Base-by-base conservation (phyloP, 2,329 filamentous ascomycete species). In the Penicillium psychrosexuale region DNA sequence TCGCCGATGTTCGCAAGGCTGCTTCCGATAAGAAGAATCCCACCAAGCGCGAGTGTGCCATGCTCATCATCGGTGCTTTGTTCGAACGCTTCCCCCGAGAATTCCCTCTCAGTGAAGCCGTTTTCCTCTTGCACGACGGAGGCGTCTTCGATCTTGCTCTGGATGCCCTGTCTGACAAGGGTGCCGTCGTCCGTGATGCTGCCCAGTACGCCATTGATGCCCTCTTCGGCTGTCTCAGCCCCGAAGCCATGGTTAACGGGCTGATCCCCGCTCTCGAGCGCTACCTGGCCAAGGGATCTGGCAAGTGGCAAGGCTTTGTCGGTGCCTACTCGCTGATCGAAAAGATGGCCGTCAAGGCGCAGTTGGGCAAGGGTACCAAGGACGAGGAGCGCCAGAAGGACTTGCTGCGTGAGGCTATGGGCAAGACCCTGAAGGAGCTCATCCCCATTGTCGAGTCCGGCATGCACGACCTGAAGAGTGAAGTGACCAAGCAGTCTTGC, bases 271-370 rank as follows among this genome's bases (percentile, higher is more conserved):
- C 84, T 15, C 78, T 99, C 38, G 76, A 80, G 59, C 76, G 81
- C 49, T 97, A 97, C 72, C 81, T 99, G 30, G 80, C 81, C 69
- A 95, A 91, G 77, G 85, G 84, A 69, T 89, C 91, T 15, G 92
- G 90, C 62, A 99, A 99, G 77, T 99, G 94, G 94, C 94, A 99
- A 77, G 94, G 94, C 57, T 90, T 90, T 15, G 90, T 97, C 50
- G 92, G 89, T 57, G 94, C 90, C 43, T 88, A 88, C 70, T 86
- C 88, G 73, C 75, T 97, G 60, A 78, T 99, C 55, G 91, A 94
- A 71, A 90, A 87, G 75, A 96, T 97, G 88, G 94, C 94, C 45
- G 89, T 96, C 71, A 96, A 95, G 80, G 90, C 93, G 38, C 89
- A 95, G 81, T 86, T 95, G 73, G 86, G 88, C 52, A 84, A 90